These are phyloP conservation scores for Chaetomium globosum DNA, from an alignment of 2,329 filamentous ascomycete species.

Conservation along the genomic window DNA sequence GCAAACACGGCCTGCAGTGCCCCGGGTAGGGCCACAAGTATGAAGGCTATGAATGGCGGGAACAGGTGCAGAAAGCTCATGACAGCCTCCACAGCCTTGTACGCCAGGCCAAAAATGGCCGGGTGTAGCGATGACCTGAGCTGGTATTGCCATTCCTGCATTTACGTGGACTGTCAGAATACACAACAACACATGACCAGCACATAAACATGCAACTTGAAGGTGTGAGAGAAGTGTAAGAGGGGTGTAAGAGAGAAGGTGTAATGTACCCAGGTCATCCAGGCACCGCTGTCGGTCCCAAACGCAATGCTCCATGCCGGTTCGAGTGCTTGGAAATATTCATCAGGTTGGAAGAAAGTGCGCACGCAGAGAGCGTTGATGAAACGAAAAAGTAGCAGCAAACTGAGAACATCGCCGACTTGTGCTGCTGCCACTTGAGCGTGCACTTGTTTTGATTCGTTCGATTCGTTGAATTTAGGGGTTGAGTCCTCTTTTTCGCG, in stretches of 20 bases:
- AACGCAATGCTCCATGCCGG: slow-evolving; percentile 91
- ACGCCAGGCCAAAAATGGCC: slow-evolving; percentile 77
- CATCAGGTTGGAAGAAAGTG: slow-evolving; percentile 98
- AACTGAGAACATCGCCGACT: slow-evolving; percentile 43
- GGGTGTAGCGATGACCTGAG: slow-evolving; percentile 91
- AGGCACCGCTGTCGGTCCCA: slow-evolving; percentile 74
- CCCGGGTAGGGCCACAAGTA: slow-evolving; percentile 74
- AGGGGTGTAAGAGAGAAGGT: slow-evolving; percentile 20
- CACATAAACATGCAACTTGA: not conserved
- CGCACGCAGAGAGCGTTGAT: slow-evolving; percentile 75
- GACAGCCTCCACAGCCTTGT: slow-evolving; percentile 62
- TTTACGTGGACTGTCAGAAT: not conserved
- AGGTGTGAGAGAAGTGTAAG: not conserved
- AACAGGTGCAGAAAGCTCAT: slow-evolving; percentile 58
- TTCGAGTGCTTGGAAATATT: slow-evolving; percentile 94
- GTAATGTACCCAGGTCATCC: slow-evolving; percentile 85
- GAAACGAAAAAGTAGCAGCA: slow-evolving; percentile 69
- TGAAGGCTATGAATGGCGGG: slow-evolving; percentile 60
- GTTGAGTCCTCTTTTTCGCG: not conserved
- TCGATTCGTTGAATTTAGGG: not conserved
- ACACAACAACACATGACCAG: not conserved
- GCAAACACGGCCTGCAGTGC: slow-evolving; percentile 76
- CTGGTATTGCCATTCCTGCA: slow-evolving; percentile 88
- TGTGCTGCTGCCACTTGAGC: slow-evolving; percentile 41
- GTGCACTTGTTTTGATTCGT: slow-evolving; percentile 30